Evolutionary conservation across 2,329 filamentous ascomycete species (phyloP).

Genomic region (Chrysosporium keratinophilum): DNA sequence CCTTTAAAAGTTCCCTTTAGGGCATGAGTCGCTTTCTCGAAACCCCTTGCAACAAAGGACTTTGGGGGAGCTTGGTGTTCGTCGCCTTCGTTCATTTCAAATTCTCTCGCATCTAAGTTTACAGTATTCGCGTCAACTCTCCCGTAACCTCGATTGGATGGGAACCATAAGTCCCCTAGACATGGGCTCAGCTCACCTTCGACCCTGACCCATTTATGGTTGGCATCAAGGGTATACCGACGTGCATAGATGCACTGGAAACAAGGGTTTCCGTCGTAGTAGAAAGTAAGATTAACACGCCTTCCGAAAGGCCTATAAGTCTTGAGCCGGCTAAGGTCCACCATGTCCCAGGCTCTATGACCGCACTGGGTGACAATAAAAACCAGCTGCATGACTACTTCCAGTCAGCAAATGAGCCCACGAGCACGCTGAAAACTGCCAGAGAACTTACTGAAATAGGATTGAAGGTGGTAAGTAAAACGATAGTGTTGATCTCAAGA

Average conservation of each 20-base stretch:
- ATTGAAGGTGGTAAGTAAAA: background rate
- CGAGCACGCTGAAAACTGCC: background rate
- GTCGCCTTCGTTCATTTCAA: background rate
- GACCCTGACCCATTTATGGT: conserved; percentile 8
- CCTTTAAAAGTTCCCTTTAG: background rate
- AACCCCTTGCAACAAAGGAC: background rate
- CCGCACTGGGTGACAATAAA: conserved; percentile 6
- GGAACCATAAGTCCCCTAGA: background rate
- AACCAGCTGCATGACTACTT: conserved; percentile 4
- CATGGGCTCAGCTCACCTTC: background rate
- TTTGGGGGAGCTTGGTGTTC: background rate
- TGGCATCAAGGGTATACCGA: background rate
- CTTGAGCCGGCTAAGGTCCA: background rate
- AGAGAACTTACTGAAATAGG: background rate
- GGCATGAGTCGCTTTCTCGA: background rate
- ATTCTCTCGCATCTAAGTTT: background rate
- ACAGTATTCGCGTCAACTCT: background rate
- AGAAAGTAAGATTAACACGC: conserved; percentile 1
- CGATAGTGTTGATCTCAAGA: too few relatives aligned
- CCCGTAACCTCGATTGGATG: background rate
- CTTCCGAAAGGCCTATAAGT: conserved; percentile 2
- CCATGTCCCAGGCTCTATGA: conserved; percentile 6
- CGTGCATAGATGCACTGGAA: conserved; percentile 10
- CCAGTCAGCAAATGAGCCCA: background rate
- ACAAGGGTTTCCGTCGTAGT: conserved; percentile 7